Percentiles rank a stretch among this genome's conserved stretches.
Conservation (phyloP, 1,284 basidiomycete species). For the Grifola frondosa region DNA sequence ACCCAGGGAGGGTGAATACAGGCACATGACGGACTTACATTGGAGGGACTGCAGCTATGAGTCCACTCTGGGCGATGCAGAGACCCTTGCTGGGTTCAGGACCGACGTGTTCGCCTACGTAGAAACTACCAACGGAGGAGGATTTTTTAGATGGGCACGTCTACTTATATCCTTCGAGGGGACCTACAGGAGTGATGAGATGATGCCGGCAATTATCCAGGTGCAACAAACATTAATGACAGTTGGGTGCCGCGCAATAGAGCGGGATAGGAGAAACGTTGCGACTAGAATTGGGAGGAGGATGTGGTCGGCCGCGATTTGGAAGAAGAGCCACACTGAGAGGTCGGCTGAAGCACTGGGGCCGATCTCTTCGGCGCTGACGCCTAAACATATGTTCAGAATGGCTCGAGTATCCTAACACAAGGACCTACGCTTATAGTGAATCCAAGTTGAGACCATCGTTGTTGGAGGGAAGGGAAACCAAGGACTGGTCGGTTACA, state of each 20-base stretch:
- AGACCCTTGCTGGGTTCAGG: conserved; percentile 40
- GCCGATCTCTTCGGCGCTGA: conserved; percentile 18
- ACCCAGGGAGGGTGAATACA: neutral
- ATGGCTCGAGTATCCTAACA: neutral
- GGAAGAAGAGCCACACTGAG: conserved; percentile 43
- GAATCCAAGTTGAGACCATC: neutral
- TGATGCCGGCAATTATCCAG: conserved; percentile 38
- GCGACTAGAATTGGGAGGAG: conserved; percentile 47
- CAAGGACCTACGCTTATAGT: conserved; percentile 9
- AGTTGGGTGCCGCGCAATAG: conserved; percentile 42
- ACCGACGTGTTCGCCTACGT: conserved; percentile 38
- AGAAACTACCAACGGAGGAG: conserved; percentile 15
- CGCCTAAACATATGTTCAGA: conserved; percentile 9
- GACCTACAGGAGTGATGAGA: conserved; percentile 42
- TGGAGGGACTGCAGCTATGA: conserved; percentile 43
- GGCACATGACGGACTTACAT: conserved; percentile 35
- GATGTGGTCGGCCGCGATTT: conserved; percentile 48
- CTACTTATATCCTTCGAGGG: no score
- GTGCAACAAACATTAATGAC: conserved; percentile 53
- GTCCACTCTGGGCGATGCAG: conserved; percentile 45
- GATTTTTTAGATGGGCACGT: no score
- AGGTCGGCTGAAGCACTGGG: conserved; percentile 21
- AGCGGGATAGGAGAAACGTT: conserved; percentile 45
- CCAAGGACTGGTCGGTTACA: neutral
- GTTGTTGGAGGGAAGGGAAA: no score